phyloP scores from a whole-genome alignment of 2,329 filamentous ascomycete species.

The Pseudonectria foliicola region DNA sequence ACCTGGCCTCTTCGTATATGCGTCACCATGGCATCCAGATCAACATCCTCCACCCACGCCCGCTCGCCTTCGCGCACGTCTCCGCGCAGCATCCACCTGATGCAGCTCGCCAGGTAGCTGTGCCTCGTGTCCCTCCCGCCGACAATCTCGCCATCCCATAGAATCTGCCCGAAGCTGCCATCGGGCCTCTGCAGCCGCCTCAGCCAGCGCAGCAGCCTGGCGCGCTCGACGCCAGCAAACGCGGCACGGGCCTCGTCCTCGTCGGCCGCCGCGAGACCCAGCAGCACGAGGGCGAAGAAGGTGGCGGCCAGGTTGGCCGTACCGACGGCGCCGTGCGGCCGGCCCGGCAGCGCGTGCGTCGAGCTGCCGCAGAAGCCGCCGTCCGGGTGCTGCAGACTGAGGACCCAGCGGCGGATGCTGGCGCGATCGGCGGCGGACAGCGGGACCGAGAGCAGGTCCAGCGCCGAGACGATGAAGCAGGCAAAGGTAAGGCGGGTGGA shows the following conservation, averaged over 20 bases:
- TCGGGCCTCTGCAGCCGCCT: constrained; percentile 68
- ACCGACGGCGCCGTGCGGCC: constrained; percentile 37
- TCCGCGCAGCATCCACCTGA: constrained; percentile 75
- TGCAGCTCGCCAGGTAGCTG: constrained; percentile 75
- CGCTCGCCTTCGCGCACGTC: constrained; percentile 42
- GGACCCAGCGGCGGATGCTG: constrained; percentile 65
- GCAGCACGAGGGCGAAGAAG: constrained; percentile 73
- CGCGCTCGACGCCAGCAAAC: constrained; percentile 59
- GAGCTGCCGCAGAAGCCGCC: constrained; percentile 89
- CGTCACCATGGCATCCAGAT: constrained; percentile 60
- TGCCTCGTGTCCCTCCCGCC: constrained; percentile 82
- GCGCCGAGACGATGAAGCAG: constrained; percentile 80
- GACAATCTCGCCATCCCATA: constrained; percentile 53
- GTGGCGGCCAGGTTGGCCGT: constrained; percentile 75
- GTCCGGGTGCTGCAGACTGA: constrained; percentile 73
- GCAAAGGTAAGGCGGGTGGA: constrained; percentile 83
- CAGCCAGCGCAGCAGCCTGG: constrained; percentile 67
- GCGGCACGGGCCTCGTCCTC: constrained; percentile 33
- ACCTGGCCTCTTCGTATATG: constrained; percentile 63
- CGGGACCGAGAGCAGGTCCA: constrained; percentile 69
- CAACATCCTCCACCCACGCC: constrained; percentile 60
- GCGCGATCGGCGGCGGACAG: constrained; percentile 38
- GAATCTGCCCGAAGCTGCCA: constrained; percentile 84
- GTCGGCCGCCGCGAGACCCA: constrained; percentile 47
- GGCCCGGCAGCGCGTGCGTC: constrained; percentile 41